Evolutionary conservation across 1,139 yeast species (phyloP).

Genomic region (Sugiyamaella pinicola): DNA sequence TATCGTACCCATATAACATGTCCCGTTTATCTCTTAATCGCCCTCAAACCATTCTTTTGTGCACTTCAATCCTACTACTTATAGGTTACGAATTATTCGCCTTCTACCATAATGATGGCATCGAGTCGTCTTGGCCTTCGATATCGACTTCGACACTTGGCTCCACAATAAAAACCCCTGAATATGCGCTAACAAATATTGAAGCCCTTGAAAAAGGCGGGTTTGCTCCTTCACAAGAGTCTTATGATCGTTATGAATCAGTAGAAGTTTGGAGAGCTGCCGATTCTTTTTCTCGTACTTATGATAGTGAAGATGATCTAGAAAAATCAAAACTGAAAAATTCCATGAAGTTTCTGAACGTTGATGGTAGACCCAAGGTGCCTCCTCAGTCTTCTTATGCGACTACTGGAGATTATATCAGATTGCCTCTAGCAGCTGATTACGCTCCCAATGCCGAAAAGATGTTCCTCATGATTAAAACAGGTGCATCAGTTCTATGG

Average conservation of each 20-base stretch:
- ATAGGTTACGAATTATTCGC: constrained; percentile 12
- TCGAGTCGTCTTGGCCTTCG: not conserved
- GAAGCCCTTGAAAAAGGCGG: constrained; percentile 7
- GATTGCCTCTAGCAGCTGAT: constrained; percentile 31
- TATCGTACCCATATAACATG: too few relatives aligned
- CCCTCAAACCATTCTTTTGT: not conserved
- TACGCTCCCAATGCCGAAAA: constrained; percentile 29
- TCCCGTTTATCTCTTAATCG: not conserved
- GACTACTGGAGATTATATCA: constrained; percentile 27
- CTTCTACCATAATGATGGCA: not conserved
- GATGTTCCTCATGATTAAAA: constrained; percentile 42
- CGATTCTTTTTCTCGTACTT: constrained; percentile 21
- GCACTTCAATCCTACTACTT: constrained; percentile 3
- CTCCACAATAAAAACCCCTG: not conserved
- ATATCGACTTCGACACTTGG: not conserved
- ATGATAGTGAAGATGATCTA: constrained; percentile 6
- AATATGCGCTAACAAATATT: not conserved
- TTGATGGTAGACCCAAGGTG: constrained; percentile 11
- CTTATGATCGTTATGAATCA: constrained; percentile 21
- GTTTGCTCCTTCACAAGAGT: constrained; percentile 2
- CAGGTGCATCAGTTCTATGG: constrained; percentile 44
- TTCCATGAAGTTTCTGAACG: not conserved
- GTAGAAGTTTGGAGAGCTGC: constrained; percentile 26
- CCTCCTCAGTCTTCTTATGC: constrained; percentile 14
- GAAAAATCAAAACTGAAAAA: not conserved